Conservation (phyloP, 2,329 filamentous ascomycete species). For the Calonectria crousiana region DNA sequence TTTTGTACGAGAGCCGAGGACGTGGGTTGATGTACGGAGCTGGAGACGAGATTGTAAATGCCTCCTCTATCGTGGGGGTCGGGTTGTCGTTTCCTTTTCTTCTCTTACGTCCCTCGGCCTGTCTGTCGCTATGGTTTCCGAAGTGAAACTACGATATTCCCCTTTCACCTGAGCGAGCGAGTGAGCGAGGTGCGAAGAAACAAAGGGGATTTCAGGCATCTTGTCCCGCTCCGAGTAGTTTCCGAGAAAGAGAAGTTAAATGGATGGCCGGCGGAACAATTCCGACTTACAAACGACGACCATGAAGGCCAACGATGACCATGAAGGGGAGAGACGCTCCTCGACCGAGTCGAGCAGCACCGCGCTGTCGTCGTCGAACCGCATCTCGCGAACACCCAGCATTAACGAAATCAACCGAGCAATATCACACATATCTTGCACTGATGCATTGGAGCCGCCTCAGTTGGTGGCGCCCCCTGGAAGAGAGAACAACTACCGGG, state of each 20-base stretch:
- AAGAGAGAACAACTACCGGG: conserved; percentile 34
- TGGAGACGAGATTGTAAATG: conserved; percentile 3
- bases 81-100: neutral
- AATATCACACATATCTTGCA: conserved; percentile 47
- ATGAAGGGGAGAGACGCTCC: conserved; percentile 7
- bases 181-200: neutral
- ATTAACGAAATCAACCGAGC: conserved; percentile 36
- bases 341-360: conserved; percentile 18
- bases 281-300: neutral
- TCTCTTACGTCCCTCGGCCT: neutral
- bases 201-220: neutral
- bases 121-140: neutral
- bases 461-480: conserved; percentile 18
- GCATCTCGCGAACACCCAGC: neutral
- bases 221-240: neutral
- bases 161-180: neutral
- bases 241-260: neutral
- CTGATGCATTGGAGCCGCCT: conserved; percentile 43
- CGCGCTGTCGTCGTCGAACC: neutral
- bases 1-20: neutral
- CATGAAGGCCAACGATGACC: conserved; percentile 17
- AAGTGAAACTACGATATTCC: neutral
- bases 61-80: conserved; percentile 1
- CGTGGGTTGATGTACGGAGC: conserved; percentile 3
- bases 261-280: neutral